Evolutionary conservation across 805 yeast species (phyloP).

Genomic region (Cephaloascus albidus): DNA sequence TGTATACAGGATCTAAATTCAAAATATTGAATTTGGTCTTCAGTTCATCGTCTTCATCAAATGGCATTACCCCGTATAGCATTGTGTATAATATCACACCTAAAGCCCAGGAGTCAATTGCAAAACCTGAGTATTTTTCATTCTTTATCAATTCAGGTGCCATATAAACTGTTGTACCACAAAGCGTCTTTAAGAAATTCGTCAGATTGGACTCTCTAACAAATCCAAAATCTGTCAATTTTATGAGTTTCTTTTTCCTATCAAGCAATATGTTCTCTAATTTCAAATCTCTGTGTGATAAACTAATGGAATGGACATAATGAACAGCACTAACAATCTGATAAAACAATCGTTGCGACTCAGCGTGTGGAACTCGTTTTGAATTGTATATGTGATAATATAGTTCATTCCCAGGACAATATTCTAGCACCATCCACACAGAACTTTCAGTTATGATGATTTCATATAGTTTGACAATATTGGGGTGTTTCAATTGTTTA

Average conservation of each 20-base stretch:
- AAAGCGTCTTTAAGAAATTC: constrained; percentile 62
- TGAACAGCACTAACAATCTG: constrained; percentile 59
- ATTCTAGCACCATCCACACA: constrained; percentile 86
- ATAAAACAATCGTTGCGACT: constrained; percentile 44
- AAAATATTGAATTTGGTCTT: constrained; percentile 53
- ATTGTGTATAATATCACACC: constrained; percentile 85
- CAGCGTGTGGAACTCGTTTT: constrained; percentile 40
- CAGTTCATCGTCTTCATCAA: constrained; percentile 72
- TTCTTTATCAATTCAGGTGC: constrained; percentile 82
- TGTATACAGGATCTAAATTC: constrained; percentile 53
- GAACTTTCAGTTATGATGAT: constrained; percentile 70
- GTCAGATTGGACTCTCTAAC: constrained; percentile 63
- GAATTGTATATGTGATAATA: constrained; percentile 53
- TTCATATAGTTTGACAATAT: constrained; percentile 80
- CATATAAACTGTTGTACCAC: constrained; percentile 95
- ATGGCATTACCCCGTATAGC: constrained; percentile 83
- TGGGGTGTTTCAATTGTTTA: constrained; percentile 72
- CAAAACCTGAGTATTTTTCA: constrained; percentile 67
- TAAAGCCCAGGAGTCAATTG: constrained; percentile 84
- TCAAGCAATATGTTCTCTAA: constrained; percentile 65
- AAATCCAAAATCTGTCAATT: constrained; percentile 90
- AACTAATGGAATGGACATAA: constrained; percentile 68
- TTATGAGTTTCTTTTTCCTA: constrained; percentile 50
- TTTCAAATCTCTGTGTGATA: constrained; percentile 80
- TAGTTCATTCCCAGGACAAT: constrained; percentile 77